Base-by-base conservation (phyloP, 306 rosid species). In the Cucurbita maxima region DNA sequence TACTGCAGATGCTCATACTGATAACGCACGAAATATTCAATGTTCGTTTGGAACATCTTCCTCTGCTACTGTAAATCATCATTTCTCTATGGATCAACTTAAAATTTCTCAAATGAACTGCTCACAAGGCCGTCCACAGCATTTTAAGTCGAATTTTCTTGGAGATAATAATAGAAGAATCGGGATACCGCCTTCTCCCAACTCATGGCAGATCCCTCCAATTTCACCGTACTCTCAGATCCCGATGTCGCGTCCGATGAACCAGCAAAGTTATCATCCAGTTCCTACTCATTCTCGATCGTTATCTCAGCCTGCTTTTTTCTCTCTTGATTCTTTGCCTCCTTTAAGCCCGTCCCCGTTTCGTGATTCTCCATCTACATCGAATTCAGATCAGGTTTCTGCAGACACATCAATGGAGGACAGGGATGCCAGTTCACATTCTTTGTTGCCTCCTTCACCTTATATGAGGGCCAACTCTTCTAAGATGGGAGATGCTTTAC, bases 171-270 rank as follows among this genome's bases (percentile, higher is more conserved):
- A 52, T 74, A 87, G 84, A 51, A 77, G 96, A 69, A 71, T 58
- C 8, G 96, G 96, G 22, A 92, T 90, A 19, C 97, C 96, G 15
- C 98, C 98, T 7, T 38, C 6, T 63, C 88, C 98, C 0, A 94
- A 92, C 73, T 92, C 96, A 12, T 83, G 89, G 77, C 98, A 87
- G 90, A 86, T 90, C 82, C 96, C 94, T 2, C 98, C 98, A 58
- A 74, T 93, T 83, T 90, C 96, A 0, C 96, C 97, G 0, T 90
- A 86, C 75, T 93, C 98, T 20, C 97, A 93, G 97, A 90, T 93
- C 89, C 92, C 96, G 9, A 83, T 85, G 53, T 78, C 93, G 7
- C 82, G 93, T 45, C 84, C 83, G 13, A 43, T 79, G 72, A 79
- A 81, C 71, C 92, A 80, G 61, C 85, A 82, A 38, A 88, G 56